Evolutionary conservation across 306 rosid genomes (phyloP).

Genomic region (Vigna trinervia): DNA sequence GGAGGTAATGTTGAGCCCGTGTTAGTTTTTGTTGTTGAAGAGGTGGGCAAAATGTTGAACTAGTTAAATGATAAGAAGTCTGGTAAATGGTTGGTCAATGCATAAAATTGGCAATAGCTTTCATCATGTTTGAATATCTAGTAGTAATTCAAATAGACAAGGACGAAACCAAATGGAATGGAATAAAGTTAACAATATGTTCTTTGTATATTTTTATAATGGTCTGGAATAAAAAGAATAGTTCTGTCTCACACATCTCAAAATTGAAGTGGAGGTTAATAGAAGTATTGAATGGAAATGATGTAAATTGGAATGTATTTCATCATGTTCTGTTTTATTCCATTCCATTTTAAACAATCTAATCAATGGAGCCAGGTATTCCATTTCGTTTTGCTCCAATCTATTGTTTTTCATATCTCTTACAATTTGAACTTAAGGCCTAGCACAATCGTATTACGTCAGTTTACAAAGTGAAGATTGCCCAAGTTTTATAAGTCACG

Average conservation of each 20-base stretch:
- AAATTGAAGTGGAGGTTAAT: neutral
- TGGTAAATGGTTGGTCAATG: conserved; percentile 29
- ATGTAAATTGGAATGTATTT: neutral
- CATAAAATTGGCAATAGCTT: conserved; percentile 17
- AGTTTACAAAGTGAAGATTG: neutral
- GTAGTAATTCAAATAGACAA: neutral
- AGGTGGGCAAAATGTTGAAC: conserved; percentile 36
- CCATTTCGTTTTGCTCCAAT: neutral
- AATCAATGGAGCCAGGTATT: neutral
- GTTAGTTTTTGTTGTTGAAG: conserved; percentile 1
- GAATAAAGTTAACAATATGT: neutral
- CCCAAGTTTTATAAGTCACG: neutral
- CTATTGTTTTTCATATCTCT: neutral
- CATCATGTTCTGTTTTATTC: neutral
- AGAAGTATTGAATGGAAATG: neutral
- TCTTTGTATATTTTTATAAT: neutral
- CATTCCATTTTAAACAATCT: neutral
- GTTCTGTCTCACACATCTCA: neutral
- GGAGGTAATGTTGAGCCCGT: conserved; percentile 4
- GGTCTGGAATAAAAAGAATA: neutral
- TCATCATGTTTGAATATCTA: conserved; percentile 6
- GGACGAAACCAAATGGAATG: neutral
- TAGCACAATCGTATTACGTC: no score
- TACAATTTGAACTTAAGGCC: neutral
- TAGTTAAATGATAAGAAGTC: conserved; percentile 18